Percentiles rank a stretch among this genome's conserved stretches.
These are phyloP conservation scores for Neophaeococcomyces mojaviensis DNA, from an alignment of 2,329 filamentous ascomycete species.

Conservation along the genomic window DNA sequence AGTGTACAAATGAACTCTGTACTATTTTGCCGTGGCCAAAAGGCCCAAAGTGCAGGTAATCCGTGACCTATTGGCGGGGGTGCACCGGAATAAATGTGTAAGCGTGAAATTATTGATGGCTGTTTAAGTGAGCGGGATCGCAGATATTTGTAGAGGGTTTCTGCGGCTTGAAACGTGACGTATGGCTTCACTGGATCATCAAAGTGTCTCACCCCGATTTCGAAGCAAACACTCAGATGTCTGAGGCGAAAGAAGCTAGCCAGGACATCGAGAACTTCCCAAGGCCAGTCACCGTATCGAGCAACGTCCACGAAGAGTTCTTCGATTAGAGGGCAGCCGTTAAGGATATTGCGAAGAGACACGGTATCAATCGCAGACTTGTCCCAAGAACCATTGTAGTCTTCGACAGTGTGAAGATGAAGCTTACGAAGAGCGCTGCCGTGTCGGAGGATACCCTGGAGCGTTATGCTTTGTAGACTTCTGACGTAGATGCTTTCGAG, in stretches of 20 bases:
- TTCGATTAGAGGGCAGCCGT: neutral
- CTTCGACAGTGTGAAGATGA: neutral
- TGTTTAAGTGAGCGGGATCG: neutral
- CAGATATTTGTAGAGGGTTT: neutral
- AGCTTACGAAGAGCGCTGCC: neutral
- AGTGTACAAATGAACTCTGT: neutral
- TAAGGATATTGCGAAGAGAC: neutral
- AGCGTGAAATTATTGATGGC: neutral
- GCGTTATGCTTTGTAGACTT: neutral
- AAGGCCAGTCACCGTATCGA: neutral
- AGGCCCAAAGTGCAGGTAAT: neutral
- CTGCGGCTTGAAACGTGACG: neutral
- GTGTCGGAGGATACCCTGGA: neutral
- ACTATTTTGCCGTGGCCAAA: neutral
- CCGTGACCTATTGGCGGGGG: neutral
- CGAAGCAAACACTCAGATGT: neutral
- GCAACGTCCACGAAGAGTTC: neutral
- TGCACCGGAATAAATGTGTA: neutral
- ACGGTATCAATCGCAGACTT: neutral
- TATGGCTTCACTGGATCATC: neutral
- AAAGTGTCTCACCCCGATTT: neutral
- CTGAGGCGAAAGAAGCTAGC: neutral
- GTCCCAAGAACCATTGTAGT: neutral
- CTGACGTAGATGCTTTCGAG: neutral
- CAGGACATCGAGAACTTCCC: neutral